Base-by-base conservation (phyloP, 2,329 filamentous ascomycete species). In the Fusarium lyarnte region DNA sequence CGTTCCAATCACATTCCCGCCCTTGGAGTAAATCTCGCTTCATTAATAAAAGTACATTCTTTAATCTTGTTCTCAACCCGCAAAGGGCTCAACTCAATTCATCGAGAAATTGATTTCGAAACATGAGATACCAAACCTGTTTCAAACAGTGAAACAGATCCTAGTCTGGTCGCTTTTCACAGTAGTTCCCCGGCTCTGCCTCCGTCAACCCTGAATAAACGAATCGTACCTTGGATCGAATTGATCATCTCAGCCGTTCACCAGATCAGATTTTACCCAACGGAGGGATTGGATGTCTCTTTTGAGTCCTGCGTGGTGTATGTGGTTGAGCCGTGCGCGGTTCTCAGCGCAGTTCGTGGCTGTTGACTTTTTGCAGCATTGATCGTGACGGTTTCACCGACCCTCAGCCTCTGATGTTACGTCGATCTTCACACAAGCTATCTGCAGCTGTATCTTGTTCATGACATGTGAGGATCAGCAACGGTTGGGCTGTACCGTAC, bases 111-210 rank as follows among this genome's bases (percentile, higher is more conserved):
- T 67, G 41, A 42, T 38, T 62, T 35, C n/a, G 29, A 38, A 64
- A 33, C 51, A 49, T 53, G 35, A 51, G 17, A 65, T 69, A 29
- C 51, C 46, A 69, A 65, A 46, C 31, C 46, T 49, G 33, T 69
- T 58, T 58, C 60, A 55, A 53, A 58, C 63, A 51, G 29, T 58
- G 68, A 72, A 69, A 72, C 69, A 43, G 57, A 63, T 49, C 66
- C 63, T 62, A 51, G 57, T 51, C 55, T 25, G 23, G 61, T 27
- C 41, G 46, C 39, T 53, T 51, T 33, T 23, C 8, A 17, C 33
- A 35, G 33, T 35, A 27, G 14, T 41, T 29, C 35, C 35, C 12
- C 33, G 47, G 17, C 36, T 35, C 29, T 62, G 23, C 29, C 19
- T 25, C 39, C 27, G 27, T 54, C 39, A 23, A 41, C 38, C 49